These are phyloP conservation scores for Kuraishia capsulata DNA, from an alignment of 805 yeast species.

Conservation along the genomic window DNA sequence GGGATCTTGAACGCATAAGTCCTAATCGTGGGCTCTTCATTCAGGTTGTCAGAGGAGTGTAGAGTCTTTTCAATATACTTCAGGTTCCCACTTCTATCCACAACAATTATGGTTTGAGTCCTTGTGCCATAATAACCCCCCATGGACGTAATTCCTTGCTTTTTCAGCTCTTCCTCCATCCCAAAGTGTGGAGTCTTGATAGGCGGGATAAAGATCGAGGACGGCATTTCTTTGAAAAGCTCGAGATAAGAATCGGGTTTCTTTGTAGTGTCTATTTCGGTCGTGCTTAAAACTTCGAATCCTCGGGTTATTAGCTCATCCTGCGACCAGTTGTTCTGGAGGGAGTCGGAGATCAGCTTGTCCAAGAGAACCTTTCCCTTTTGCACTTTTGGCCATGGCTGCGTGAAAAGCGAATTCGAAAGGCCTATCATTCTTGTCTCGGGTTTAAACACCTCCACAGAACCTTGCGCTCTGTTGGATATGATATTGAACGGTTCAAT, in stretches of 20 bases:
- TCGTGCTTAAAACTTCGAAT: constrained; percentile 44
- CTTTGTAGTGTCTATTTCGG: constrained; percentile 25
- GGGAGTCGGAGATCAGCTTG: constrained; percentile 21
- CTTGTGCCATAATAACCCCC: constrained; percentile 77
- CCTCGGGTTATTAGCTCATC: constrained; percentile 38
- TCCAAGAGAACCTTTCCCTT: constrained; percentile 56
- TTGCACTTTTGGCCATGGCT: constrained; percentile 70
- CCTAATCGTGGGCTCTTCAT: neutral
- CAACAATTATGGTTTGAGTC: constrained; percentile 70
- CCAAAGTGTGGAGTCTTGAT: constrained; percentile 21
- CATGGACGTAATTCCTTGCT: constrained; percentile 11
- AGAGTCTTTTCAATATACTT: constrained; percentile 56
- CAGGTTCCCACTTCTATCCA: constrained; percentile 39
- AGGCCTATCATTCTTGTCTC: constrained; percentile 34
- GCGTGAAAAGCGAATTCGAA: constrained; percentile 56
- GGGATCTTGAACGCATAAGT: constrained; percentile 10
- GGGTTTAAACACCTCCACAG: constrained; percentile 10
- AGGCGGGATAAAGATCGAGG: constrained; percentile 63
- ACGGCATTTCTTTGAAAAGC: constrained; percentile 34
- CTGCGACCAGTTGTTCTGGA: constrained; percentile 12
- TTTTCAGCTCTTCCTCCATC: too few species aligned
- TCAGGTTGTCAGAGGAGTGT: constrained; percentile 34
- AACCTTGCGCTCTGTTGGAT: constrained; percentile 35
- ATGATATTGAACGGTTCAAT: constrained; percentile 36
- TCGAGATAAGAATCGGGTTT: constrained; percentile 12